Evolutionary conservation across 306 rosid species (phyloP).

Genomic region (Castanea mollissima): DNA sequence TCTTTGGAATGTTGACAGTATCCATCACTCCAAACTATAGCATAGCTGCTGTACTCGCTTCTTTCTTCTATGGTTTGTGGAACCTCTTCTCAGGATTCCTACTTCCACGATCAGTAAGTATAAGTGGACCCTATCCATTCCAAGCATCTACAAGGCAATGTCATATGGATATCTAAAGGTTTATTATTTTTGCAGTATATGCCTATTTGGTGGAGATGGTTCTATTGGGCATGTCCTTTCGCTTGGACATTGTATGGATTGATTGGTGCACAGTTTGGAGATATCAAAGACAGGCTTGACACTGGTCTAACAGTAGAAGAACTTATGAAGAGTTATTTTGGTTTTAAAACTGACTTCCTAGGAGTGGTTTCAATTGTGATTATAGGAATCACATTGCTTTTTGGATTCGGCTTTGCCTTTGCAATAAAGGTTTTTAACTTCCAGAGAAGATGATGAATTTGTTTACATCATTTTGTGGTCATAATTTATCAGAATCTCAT

Average conservation of each 20-base stretch:
- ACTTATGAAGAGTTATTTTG: constrained; percentile 58
- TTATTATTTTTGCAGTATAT: constrained; percentile 49
- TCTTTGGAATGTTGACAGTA: constrained; percentile 84
- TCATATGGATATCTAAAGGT: too few species aligned
- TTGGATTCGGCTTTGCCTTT: constrained; percentile 67
- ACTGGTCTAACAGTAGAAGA: constrained; percentile 65
- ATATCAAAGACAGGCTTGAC: constrained; percentile 48
- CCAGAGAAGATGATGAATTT: constrained; percentile 55
- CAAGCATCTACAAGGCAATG: too few species aligned
- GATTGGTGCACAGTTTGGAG: constrained; percentile 71
- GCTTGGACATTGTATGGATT: constrained; percentile 75
- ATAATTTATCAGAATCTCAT: too few species aligned
- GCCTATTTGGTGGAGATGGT: constrained; percentile 96
- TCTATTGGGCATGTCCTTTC: constrained; percentile 72
- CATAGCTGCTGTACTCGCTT: constrained; percentile 58
- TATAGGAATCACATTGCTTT: constrained; percentile 51
- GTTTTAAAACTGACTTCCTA: constrained; percentile 56
- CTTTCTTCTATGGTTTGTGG: constrained; percentile 67
- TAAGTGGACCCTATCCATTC: neutral
- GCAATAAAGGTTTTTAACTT: constrained; percentile 72
- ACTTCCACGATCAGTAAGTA: constrained; percentile 61
- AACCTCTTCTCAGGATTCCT: constrained; percentile 85
- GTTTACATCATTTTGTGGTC: too few species aligned
- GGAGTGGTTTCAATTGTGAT: constrained; percentile 49
- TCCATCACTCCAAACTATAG: constrained; percentile 67